Base-by-base conservation (phyloP, 2,329 filamentous ascomycete genomes). In the Colletotrichum abscissum region DNA sequence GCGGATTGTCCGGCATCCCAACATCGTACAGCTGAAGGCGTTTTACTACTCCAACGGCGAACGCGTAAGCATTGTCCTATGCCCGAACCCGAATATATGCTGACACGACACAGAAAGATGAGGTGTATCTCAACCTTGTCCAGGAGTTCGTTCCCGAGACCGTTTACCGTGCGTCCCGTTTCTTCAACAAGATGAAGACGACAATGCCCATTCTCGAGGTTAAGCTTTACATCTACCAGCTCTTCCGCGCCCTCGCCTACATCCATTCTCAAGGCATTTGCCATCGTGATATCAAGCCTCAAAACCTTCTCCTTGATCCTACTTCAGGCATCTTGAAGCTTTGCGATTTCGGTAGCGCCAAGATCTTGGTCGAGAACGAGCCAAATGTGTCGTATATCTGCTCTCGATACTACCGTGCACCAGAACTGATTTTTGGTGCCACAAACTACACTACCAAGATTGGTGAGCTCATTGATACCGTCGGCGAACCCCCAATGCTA, bases 391-490 rank as follows among this genome's bases (percentile, higher is more conserved):
- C 97, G 65, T 99, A 99, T 89, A 99, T 99, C 81, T 99, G 97
- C 88, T 99, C 97, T 74, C 92, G 97, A 80, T 99, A 99, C 88
- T 99, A 99, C 88, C 93, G 97, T 81, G 97, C 97, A 63, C 97
- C 97, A 1, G 97, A 99, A 84, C 89, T 99, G 82, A 99, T 99
- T 80, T 99, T 99, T 81, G 97, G 97, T 78, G 97, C 97, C 52
- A 99, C 97, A 65, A 99, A 99, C 87, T 99, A 99, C 87, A 98
- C 97, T 71, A 98, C 97, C 78, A 99, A 99, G 88, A 99, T 99
- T 84, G 97, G 97, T 99, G 91, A 84, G 93, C 82, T 73, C 35
- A 63, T 28, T 46, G 12, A 14, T 42, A 2, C n/a, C 28, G 19
- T 4, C 5, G 7, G 22, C 38, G 28, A 9, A 9, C 5, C 11